Base-by-base conservation (phyloP, 2,329 filamentous ascomycete genomes). In the Fusarium bulbicola region DNA sequence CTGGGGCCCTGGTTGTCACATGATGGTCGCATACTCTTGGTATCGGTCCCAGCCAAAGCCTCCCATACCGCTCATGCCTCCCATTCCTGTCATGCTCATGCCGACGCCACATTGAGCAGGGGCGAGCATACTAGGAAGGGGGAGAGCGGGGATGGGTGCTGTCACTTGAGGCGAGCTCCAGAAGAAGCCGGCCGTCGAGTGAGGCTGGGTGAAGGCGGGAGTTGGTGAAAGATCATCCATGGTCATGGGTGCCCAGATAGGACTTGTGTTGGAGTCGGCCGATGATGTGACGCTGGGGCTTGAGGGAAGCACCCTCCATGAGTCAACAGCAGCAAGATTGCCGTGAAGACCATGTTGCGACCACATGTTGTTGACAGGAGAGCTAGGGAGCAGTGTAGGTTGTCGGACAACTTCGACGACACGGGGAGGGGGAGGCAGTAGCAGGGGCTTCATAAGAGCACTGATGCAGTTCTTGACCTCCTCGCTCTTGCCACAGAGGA, bases 291-390 rank as follows among this genome's bases (percentile, higher is more conserved):
- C 90, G 81, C 91, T 94, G 58, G 95, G 93, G 79, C 94, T 97
- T 61, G 95, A 98, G 52, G 95, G 93, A 62, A 98, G 86, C 75
- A 98, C 91, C 82, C 92, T 94, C 95, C 95, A 98, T 63, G 93
- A 88, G 70, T 98, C 95, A 67, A 97, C 90, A 28, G 75, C 89
- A 47, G 92, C 88, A 71, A 94, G 84, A 46, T 88, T 88, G 62
- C 90, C 87, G 63, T 91, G 88, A 64, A 93, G 85, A 39, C 88
- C 87, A 54, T 89, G 85, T 78, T 94, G 92, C 63, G 92, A 91
- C 95, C 95, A 98, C 89, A 95, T 94, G 82, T 88, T 90, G 76
- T 91, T 89, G 63, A 89, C 88, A 63, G 92, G 91, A 53, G 94
- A 95, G 86, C 93, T 97, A 70, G 95, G 94, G 60, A 98, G 88